A percentile compares a stretch with the other conserved stretches of the same genome.
phyloP scores from a whole-genome alignment of 441 rosid species.

The Theobroma grandiflorum region DNA sequence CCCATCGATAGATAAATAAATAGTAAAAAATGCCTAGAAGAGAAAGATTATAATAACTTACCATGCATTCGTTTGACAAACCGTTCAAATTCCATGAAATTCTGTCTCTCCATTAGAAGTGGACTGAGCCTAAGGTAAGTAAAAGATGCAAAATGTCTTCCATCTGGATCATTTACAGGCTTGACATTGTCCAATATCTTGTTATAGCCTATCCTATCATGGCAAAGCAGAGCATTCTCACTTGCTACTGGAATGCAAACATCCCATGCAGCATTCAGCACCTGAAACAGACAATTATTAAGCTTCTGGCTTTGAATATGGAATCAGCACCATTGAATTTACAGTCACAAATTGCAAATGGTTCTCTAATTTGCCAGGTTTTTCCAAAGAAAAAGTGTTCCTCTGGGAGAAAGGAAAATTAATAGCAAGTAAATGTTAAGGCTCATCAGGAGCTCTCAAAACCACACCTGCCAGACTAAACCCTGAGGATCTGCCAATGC shows the following conservation, averaged over 20 bases:
- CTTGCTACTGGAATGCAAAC: conserved; percentile 57
- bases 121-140: conserved; percentile 80
- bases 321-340: neutral
- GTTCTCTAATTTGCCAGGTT: conserved; percentile 7
- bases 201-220: conserved; percentile 77
- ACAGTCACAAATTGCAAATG: neutral
- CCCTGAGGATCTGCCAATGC: conserved; percentile 78
- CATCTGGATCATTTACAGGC: conserved; percentile 83
- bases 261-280: conserved; percentile 96
- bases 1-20: neutral
- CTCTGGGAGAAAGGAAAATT: neutral
- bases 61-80: conserved; percentile 95
- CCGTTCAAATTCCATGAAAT: conserved; percentile 76
- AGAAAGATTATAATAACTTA: conserved; percentile 34
- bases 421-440: conserved; percentile 22
- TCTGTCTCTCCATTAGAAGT: conserved; percentile 81
- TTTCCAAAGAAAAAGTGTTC: neutral
- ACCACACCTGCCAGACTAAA: conserved; percentile 88
- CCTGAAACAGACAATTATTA: conserved; percentile 53
- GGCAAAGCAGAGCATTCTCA: conserved; percentile 80
- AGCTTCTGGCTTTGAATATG: neutral
- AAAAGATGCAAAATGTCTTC: conserved; percentile 76
- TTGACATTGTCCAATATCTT: conserved; percentile 79
- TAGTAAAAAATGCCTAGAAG: neutral
- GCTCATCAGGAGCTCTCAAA: conserved; percentile 16